Evolutionary conservation across 1,284 basidiomycete species (phyloP), one percentile per base, ranked within the genome.

Genomic region (Athelia psychrophila): DNA sequence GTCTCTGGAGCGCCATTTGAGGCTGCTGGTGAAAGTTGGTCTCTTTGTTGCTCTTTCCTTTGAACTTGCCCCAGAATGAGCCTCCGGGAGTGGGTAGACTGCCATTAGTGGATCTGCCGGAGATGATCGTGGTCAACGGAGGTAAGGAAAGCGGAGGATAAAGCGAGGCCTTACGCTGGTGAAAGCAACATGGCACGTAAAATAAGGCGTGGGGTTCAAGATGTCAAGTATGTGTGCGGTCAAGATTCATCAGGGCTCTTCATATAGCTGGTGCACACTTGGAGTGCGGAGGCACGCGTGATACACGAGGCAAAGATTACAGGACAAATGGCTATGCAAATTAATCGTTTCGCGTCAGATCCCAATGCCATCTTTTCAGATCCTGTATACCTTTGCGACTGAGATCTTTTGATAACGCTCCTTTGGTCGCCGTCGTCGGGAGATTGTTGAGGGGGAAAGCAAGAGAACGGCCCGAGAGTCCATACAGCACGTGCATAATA

Each of bases 21-120:
- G 74, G 67, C 38, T 79, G 74, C 49, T 80, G 75, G 52, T 75
- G 74, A 54, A 79, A 70, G 16, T 84, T 79, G 54, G 69, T 69
- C 55, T 87, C 82, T 69, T 83, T 84, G 66, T 71, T 76, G n/a
- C 38, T 42, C 62, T 82, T 82, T 58, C 77, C 74, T 68, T 82
- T 86, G 72, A 89, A 81, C 65, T 82, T 86, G 57, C 79, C 79
- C 88, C 88, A 90, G 66, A 82, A 81, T 6, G 73, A 75, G 60
- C 76, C 74, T n/a, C n/a, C n/a, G 58, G 77, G 72, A 52, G 79
- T 80, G 60, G 86, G 78, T 60, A 75, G 71, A 52, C 81, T 83
- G 50, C 81, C 79, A 69, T 77, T 84, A 50, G 81, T 80, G 24
- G 80, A 80, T 68, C 88, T 91, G 57, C 63, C 56, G 46, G 59